phyloP scores from a whole-genome alignment of 495 filamentous ascomycete species.

The Xylaria longipes region DNA sequence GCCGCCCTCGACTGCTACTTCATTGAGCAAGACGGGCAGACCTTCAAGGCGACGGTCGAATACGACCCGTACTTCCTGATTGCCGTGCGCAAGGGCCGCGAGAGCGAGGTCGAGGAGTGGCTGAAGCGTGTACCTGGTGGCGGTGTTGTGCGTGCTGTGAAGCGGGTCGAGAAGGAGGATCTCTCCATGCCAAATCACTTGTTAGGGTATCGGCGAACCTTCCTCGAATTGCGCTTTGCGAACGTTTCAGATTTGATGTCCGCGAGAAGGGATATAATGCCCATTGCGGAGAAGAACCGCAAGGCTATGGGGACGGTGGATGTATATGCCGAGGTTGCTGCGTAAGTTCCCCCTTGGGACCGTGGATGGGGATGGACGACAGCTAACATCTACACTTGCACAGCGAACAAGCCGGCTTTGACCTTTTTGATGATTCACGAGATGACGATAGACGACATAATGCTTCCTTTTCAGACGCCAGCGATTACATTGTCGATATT shows the following conservation, averaged over 20 bases:
- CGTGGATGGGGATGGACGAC: background rate
- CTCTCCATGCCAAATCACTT: slow-evolving; percentile 95
- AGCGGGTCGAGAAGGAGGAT: slow-evolving; percentile 88
- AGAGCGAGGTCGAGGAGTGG: slow-evolving; percentile 97
- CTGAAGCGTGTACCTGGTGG: slow-evolving; percentile 80
- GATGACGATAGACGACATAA: slow-evolving; percentile 84
- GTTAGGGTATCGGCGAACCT: slow-evolving; percentile 85
- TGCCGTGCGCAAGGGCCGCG: slow-evolving; percentile 84
- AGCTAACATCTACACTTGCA: slow-evolving; percentile 32
- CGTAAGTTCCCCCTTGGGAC: slow-evolving; percentile 58
- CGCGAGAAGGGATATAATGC: slow-evolving; percentile 81
- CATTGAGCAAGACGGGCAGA: slow-evolving; percentile 88
- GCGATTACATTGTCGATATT: slow-evolving; percentile 98
- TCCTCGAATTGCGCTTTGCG: slow-evolving; percentile 82
- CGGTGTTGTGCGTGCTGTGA: slow-evolving; percentile 79
- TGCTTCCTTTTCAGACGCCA: slow-evolving; percentile 79
- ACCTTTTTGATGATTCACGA: slow-evolving; percentile 92
- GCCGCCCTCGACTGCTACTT: slow-evolving; percentile 98
- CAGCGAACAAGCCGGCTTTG: slow-evolving; percentile 86
- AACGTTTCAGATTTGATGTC: slow-evolving; percentile 87
- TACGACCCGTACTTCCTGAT: slow-evolving; percentile 97
- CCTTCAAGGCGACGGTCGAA: slow-evolving; percentile 95
- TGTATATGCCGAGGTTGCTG: slow-evolving; percentile 94
- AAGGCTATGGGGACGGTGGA: slow-evolving; percentile 95
- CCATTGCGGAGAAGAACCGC: slow-evolving; percentile 95